These are phyloP conservation scores for Tetraselmis chui DNA, from an alignment of 139 green algal species.

Conservation along the genomic window DNA sequence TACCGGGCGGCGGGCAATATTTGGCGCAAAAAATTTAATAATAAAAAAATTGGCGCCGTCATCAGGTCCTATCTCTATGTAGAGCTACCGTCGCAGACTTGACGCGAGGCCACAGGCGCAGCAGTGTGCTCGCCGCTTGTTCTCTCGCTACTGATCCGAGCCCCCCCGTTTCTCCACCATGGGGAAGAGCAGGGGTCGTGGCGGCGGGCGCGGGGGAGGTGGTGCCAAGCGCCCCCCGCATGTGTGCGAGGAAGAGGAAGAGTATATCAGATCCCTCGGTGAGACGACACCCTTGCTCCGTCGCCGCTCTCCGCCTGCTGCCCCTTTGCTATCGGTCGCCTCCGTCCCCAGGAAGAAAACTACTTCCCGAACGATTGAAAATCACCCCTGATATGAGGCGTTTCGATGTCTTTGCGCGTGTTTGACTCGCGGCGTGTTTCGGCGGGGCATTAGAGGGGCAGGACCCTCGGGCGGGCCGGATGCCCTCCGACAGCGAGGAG, in stretches of 20 bases:
- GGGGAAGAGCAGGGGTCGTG: too few species aligned
- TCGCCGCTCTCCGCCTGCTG: not conserved
- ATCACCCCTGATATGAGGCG: not conserved
- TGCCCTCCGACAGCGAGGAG: not conserved
- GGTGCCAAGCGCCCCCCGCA: not conserved
- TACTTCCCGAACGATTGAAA: not conserved
- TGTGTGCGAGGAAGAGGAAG: not conserved
- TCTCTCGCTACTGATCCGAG: too few species aligned
- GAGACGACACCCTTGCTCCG: not conserved
- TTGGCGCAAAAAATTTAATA: too few species aligned
- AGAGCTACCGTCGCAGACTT: too few species aligned
- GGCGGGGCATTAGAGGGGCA: not conserved
- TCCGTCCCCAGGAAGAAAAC: too few species aligned
- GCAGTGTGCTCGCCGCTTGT: too few species aligned
- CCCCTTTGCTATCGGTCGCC: not conserved
- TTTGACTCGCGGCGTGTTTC: not conserved
- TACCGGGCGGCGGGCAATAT: too few species aligned
- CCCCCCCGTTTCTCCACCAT: too few species aligned
- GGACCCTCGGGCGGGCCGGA: not conserved
- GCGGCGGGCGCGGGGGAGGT: not conserved
- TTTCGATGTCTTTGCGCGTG: not conserved
- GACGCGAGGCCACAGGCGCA: too few species aligned
- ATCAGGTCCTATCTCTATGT: too few species aligned
- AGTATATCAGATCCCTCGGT: not conserved
- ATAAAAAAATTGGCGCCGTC: too few species aligned